These are phyloP conservation scores for Zygosaccharomyces sapae DNA, from an alignment of 1,139 yeast genomes.

Conservation along the genomic window DNA sequence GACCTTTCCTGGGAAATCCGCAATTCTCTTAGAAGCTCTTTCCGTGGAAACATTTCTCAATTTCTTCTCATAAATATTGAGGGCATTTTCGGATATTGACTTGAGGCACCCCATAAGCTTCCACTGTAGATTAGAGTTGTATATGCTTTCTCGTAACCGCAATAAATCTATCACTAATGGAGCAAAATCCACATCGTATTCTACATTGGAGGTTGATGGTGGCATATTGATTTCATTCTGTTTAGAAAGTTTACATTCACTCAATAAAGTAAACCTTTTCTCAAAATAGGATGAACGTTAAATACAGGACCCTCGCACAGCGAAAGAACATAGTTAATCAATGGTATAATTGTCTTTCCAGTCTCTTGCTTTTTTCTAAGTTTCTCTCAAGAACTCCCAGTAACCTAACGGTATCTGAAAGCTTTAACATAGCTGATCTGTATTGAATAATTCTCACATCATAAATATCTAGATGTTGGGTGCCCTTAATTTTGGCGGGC, in stretches of 20 bases:
- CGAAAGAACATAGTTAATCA: conserved; percentile 29
- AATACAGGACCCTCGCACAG: conserved; percentile 32
- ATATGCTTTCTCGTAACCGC: conserved; percentile 22
- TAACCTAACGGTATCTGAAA: conserved; percentile 26
- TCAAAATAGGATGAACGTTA: conserved; percentile 28
- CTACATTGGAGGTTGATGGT: conserved; percentile 15
- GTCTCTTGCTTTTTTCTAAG: conserved; percentile 17
- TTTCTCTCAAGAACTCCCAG: conserved; percentile 24
- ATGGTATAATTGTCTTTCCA: conserved; percentile 28
- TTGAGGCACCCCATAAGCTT: conserved; percentile 24
- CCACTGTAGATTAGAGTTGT: conserved; percentile 28
- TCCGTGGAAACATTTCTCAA: conserved; percentile 44
- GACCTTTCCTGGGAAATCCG: conserved; percentile 32
- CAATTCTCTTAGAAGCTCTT: conserved; percentile 33
- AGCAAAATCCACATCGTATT: conserved; percentile 18
- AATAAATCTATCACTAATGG: conserved; percentile 15
- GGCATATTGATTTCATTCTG: conserved; percentile 20
- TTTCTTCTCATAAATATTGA: conserved; percentile 47
- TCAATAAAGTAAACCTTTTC: conserved; percentile 28
- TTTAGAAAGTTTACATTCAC: conserved; percentile 27
- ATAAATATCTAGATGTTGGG: conserved; percentile 24
- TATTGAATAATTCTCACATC: conserved; percentile 33
- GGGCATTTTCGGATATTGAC: conserved; percentile 37
- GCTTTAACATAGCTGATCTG: conserved; percentile 25
- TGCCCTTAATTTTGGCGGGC: conserved; percentile 17